Evolutionary conservation across 2,329 filamentous ascomycete genomes (phyloP).

Genomic region (Penicillium capsulatum): DNA sequence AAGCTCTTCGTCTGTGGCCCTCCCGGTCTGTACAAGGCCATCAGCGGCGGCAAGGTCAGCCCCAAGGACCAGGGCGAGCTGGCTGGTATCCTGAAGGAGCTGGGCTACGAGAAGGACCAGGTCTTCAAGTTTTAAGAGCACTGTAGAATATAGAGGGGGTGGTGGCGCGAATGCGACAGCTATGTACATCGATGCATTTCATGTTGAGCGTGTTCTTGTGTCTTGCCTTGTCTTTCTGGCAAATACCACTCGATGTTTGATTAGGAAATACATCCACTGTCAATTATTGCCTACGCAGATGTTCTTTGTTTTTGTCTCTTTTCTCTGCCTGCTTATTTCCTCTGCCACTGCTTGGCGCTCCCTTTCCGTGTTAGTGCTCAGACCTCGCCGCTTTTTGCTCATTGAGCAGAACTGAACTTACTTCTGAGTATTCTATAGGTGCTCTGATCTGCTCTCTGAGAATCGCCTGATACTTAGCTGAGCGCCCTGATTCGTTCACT

Average conservation of each 20-base stretch:
- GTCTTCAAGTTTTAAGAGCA: constrained; percentile 84
- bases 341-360: no score
- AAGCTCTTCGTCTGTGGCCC: constrained; percentile 97
- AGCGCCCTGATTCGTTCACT: no score
- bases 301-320: no score
- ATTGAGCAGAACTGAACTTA: no score
- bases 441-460: no score
- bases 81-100: constrained; percentile 71
- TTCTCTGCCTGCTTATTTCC: no score
- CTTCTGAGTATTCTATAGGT: no score
- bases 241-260: constrained; percentile 5
- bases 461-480: no score
- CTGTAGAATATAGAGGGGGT: constrained; percentile 15
- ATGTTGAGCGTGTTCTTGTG: constrained; percentile 13
- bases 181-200: constrained; percentile 18
- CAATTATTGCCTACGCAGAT: not conserved
- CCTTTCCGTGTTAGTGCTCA: no score
- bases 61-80: constrained; percentile 94
- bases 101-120: constrained; percentile 82
- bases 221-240: constrained; percentile 2
- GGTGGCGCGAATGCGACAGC: constrained; percentile 1
- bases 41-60: constrained; percentile 84
- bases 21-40: constrained; percentile 86
- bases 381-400: no score
- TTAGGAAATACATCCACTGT: not conserved